These are phyloP conservation scores for Phlyctochytrium bullatum DNA, from an alignment of 192 early-diverging fungal species.

Conservation along the genomic window DNA sequence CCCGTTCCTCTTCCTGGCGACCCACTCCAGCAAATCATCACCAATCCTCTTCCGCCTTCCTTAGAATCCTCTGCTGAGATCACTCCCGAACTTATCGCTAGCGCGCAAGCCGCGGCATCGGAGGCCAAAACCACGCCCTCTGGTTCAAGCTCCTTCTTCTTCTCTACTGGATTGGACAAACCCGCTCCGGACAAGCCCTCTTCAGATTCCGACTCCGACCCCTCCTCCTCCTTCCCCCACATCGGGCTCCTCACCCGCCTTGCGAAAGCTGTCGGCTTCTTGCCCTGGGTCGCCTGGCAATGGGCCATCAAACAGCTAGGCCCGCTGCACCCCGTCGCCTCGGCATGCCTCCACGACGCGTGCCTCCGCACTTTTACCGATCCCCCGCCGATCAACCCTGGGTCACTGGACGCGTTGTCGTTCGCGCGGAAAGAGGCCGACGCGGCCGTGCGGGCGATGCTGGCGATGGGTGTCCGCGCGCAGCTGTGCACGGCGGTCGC, in stretches of 20 bases:
- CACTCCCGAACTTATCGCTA: background rate
- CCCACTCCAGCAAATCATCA: background rate
- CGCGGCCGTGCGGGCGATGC: slow-evolving; percentile 18
- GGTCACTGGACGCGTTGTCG: slow-evolving; percentile 9
- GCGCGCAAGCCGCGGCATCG: background rate
- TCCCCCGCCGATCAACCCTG: slow-evolving; percentile 22
- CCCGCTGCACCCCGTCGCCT: slow-evolving; percentile 16
- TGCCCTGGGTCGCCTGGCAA: slow-evolving; percentile 28
- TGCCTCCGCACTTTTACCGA: slow-evolving; percentile 11
- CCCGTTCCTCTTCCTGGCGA: background rate
- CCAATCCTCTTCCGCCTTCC: background rate
- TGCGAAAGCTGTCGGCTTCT: slow-evolving; percentile 14
- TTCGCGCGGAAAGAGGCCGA: slow-evolving; percentile 26
- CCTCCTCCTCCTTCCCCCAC: background rate
- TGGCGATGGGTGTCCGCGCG: slow-evolving; percentile 15
- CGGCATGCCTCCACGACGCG: slow-evolving; percentile 22
- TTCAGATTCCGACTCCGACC: background rate
- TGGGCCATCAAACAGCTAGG: slow-evolving; percentile 23
- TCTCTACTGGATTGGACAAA: too few species aligned
- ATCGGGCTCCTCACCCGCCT: slow-evolving; percentile 23
- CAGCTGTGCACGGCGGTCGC: slow-evolving; percentile 10
- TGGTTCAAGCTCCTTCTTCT: background rate
- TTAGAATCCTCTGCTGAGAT: background rate
- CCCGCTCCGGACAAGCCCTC: too few species aligned
- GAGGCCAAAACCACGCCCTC: background rate